These are phyloP conservation scores for Spiromastix sp. DNA, from an alignment of 2,329 filamentous ascomycete genomes.

Conservation along the genomic window DNA sequence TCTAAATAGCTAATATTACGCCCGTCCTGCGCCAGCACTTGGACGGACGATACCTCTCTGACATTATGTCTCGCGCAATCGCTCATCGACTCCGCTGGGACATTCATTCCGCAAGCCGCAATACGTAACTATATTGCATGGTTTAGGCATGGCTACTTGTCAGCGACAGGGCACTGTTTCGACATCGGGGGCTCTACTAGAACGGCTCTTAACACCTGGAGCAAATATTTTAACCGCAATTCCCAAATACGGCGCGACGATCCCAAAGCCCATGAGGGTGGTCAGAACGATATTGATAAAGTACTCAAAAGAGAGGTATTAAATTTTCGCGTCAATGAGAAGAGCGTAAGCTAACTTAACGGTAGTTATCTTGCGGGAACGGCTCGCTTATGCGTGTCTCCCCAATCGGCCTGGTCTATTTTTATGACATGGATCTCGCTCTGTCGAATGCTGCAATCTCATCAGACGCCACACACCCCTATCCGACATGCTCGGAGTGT, in stretches of 20 bases:
- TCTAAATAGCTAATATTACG: not conserved
- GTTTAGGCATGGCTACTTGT: conserved; percentile 27
- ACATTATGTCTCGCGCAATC: conserved; percentile 33
- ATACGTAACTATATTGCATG: conserved; percentile 29
- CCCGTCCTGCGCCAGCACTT: conserved; percentile 16
- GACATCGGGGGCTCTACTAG: conserved; percentile 30
- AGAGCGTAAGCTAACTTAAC: conserved; percentile 2
- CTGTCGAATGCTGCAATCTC: conserved; percentile 17
- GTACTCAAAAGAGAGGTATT: conserved; percentile 12
- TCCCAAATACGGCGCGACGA: conserved; percentile 1
- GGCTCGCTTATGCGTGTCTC: conserved; percentile 35
- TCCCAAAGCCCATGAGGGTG: conserved; percentile 4
- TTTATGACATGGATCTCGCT: conserved; percentile 15
- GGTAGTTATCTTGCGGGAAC: conserved; percentile 24
- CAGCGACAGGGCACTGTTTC: conserved; percentile 25
- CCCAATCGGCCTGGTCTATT: conserved; percentile 26
- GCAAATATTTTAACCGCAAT: conserved; percentile 3
- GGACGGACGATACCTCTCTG: conserved; percentile 37
- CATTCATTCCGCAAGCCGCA: conserved; percentile 21
- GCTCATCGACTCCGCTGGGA: conserved; percentile 22
- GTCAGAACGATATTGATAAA: conserved; percentile 13
- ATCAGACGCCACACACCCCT: conserved; percentile 29
- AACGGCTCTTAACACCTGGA: conserved; percentile 24
- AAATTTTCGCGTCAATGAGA: too few relatives aligned
- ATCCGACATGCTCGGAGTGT: conserved; percentile 27